Percentiles rank a stretch among this genome's conserved stretches.
phyloP scores from a whole-genome alignment of 2,329 filamentous ascomycete genomes.

The Stemphylium beticola region DNA sequence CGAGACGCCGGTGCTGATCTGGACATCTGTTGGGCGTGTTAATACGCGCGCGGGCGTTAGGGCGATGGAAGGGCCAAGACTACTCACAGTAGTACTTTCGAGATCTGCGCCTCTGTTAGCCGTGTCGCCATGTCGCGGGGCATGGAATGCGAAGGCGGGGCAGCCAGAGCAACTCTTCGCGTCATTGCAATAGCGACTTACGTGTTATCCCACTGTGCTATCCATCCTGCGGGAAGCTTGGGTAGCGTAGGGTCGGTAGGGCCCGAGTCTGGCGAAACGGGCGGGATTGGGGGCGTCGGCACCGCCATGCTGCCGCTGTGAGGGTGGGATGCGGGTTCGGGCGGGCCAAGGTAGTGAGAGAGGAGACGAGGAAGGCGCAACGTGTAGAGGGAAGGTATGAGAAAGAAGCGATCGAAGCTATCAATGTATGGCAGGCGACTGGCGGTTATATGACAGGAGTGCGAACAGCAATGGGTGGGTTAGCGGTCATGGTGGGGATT shows the following conservation, averaged over 20 bases:
- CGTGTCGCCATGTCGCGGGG: constrained; percentile 20
- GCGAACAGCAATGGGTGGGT: constrained; percentile 25
- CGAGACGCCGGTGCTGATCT: constrained; percentile 72
- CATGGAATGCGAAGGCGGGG: constrained; percentile 21
- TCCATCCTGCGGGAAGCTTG: constrained; percentile 49
- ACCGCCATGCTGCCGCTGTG: constrained; percentile 35
- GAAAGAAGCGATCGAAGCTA: not conserved
- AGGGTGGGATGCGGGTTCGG: constrained; percentile 10
- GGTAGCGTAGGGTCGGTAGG: constrained; percentile 48
- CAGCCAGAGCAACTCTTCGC: constrained; percentile 3
- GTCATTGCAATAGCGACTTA: constrained; percentile 26
- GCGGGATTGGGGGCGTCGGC: constrained; percentile 45
- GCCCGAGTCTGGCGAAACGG: constrained; percentile 49
- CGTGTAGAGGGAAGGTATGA: constrained; percentile 1
- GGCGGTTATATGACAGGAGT: constrained; percentile 29
- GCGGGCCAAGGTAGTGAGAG: not conserved
- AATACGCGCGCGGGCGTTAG: not conserved
- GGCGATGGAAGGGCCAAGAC: not conserved
- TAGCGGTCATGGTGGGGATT: constrained; percentile 28
- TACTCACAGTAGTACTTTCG: constrained; percentile 50
- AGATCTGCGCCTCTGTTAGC: constrained; percentile 39
- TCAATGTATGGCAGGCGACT: constrained; percentile 19
- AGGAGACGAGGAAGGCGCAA: not conserved
- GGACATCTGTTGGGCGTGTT: constrained; percentile 56
- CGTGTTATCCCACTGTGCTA: constrained; percentile 50